These are phyloP conservation scores for Cajanus cajan DNA, from an alignment of 306 rosid species.

Conservation along the genomic window DNA sequence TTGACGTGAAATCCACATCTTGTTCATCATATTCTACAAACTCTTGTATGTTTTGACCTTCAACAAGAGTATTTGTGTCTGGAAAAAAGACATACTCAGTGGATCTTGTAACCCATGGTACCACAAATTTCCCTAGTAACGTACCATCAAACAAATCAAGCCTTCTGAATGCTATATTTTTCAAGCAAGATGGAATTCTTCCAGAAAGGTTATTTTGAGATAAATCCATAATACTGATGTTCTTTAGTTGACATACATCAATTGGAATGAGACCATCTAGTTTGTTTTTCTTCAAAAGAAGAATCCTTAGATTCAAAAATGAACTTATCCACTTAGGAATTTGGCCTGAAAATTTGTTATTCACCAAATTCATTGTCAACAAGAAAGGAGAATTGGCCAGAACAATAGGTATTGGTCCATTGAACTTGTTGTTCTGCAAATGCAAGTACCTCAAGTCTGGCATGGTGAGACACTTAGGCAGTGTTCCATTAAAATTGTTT, in stretches of 20 bases:
- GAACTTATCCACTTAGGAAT: neutral
- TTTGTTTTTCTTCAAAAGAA: constrained; percentile 8
- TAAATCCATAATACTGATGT: neutral
- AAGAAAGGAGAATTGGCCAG: neutral
- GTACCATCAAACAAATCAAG: neutral
- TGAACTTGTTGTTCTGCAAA: neutral
- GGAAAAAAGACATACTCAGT: neutral
- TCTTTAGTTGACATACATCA: neutral
- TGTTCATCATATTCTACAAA: neutral
- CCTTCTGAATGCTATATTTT: neutral
- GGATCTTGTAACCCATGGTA: neutral
- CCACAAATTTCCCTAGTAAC: neutral
- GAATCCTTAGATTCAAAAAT: neutral
- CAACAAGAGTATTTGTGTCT: too few species aligned
- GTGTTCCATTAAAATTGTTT: neutral
- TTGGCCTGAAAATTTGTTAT: constrained; percentile 17
- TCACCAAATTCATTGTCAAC: constrained; percentile 1
- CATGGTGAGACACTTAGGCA: neutral
- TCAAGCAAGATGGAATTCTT: neutral
- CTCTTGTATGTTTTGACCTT: neutral
- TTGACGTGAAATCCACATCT: constrained; percentile 6
- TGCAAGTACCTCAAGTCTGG: neutral
- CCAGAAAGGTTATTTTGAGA: constrained; percentile 13
- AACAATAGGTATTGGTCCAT: neutral
- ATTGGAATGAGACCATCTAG: constrained; percentile 14